These are phyloP conservation scores for Pholiota molesta DNA, from an alignment of 768 basidiomycete genomes.

Conservation along the genomic window DNA sequence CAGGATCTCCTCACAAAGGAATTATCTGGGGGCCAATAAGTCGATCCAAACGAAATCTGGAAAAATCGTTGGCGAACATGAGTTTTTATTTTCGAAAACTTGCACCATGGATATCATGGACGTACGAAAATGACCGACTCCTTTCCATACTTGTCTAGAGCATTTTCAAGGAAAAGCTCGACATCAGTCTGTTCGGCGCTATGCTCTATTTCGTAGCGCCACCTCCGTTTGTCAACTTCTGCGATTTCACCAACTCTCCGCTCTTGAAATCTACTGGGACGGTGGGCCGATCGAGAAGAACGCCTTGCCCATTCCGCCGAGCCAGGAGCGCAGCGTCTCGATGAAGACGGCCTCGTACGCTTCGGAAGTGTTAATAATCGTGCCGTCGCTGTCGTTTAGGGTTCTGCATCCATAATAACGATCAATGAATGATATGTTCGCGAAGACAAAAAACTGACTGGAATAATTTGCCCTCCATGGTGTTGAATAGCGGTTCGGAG, in stretches of 20 bases:
- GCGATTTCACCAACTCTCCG: not conserved
- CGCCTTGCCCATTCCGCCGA: not conserved
- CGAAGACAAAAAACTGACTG: not conserved
- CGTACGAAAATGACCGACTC: slow-evolving; percentile 4
- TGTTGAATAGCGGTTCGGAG: slow-evolving; percentile 3
- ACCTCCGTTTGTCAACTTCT: not conserved
- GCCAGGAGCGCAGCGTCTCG: slow-evolving; percentile 3
- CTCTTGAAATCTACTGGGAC: not conserved
- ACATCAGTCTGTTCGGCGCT: not conserved
- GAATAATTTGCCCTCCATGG: slow-evolving; percentile 5
- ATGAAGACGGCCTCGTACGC: slow-evolving; percentile 6
- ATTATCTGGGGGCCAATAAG: not conserved
- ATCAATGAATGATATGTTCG: not conserved
- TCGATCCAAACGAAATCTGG: slow-evolving; percentile 1
- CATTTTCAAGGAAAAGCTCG: not conserved
- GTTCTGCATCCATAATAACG: not conserved
- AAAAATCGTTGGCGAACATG: not conserved
- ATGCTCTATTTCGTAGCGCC: not conserved
- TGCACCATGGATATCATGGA: not conserved
- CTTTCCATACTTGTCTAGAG: not conserved
- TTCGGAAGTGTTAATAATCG: slow-evolving; percentile 6
- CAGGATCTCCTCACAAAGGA: slow-evolving; percentile 2
- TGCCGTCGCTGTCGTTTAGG: not conserved
- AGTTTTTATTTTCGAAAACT: not conserved
- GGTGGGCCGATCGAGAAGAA: not conserved